A percentile compares a stretch with the other conserved stretches of the same genome.
phyloP scores from a whole-genome alignment of 192 early-diverging fungal genomes.

The Entrophospora sp. region DNA sequence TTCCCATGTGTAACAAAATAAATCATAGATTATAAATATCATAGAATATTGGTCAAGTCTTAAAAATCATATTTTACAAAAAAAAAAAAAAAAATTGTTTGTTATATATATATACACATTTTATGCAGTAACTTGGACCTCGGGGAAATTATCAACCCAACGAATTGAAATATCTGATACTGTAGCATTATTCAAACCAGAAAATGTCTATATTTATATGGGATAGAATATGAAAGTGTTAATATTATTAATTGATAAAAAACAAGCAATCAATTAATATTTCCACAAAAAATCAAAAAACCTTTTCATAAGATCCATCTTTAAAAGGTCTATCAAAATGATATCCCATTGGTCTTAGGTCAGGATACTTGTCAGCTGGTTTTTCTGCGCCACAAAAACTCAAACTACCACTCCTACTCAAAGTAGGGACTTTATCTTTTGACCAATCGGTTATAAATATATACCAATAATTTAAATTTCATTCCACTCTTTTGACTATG shows the following conservation, averaged over 20 bases:
- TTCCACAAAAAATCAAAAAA: neutral
- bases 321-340: neutral
- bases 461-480: constrained; percentile 7
- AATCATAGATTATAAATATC: no score
- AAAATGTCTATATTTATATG: constrained; percentile 4
- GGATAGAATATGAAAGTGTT: no score
- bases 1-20: no score
- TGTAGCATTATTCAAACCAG: neutral
- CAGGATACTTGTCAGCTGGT: neutral
- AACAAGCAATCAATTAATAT: neutral
- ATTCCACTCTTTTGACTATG: neutral
- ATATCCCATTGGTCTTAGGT: neutral
- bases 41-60: no score
- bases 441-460: neutral
- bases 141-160: neutral
- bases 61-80: no score
- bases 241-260: neutral
- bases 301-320: neutral
- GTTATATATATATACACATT: no score
- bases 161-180: neutral
- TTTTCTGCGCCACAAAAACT: neutral
- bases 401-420: neutral
- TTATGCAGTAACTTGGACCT: no score
- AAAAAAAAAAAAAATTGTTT: no score
- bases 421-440: neutral